Evolutionary conservation across 371 early-diverging fungal genomes (phyloP), one percentile per base, ranked within the genome.

Genomic region (Aphelidium insulamus): DNA sequence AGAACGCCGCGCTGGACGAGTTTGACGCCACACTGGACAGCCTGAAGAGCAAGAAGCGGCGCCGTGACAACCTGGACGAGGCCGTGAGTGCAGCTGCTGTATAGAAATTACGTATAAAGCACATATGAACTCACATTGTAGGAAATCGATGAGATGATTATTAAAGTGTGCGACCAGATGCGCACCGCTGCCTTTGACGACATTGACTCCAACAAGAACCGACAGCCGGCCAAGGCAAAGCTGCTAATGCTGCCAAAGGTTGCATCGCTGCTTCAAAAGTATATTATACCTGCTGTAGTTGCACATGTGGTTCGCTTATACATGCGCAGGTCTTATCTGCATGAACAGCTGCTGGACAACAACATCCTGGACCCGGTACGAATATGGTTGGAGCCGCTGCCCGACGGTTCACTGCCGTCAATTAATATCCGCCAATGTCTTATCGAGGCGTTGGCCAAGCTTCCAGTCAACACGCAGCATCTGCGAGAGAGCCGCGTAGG

Each of bases 371-470:
- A 75, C 21, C 67, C 73, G 11, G 75, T 98, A 40, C 73, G 72
- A 35, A 45, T 72, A 16, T 98, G 97, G 98, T 62, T 98, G 17
- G 97, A 95, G 47, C 97, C 98, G 18, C 57, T 94, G 19, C 75
- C 83, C 22, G 97, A 97, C 53, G 77, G 80, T 8, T 76, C 90
- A 2, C 54, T 98, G 43, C 98, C 98, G 5, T 76, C 69, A 46
- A 59, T 87, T 37, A 84, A 86, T 41, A 76, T 98, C 36, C 94
- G 2, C 2, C 5, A 14, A 21, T 28, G 15, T 27, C 12, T 26
- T 6, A 29, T 40, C 10, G 26, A 11, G 29, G 23, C 14, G 24
- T 21, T 9, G n/a, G 5, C 24, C 12, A 34, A 71, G 66, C 44
- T 85, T 38, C 80, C 79, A 1, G 77, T 92, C 35, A 57, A 59